Evolutionary conservation across 2,329 filamentous ascomycete genomes (phyloP).

Genomic region (Aspergillus sp.): DNA sequence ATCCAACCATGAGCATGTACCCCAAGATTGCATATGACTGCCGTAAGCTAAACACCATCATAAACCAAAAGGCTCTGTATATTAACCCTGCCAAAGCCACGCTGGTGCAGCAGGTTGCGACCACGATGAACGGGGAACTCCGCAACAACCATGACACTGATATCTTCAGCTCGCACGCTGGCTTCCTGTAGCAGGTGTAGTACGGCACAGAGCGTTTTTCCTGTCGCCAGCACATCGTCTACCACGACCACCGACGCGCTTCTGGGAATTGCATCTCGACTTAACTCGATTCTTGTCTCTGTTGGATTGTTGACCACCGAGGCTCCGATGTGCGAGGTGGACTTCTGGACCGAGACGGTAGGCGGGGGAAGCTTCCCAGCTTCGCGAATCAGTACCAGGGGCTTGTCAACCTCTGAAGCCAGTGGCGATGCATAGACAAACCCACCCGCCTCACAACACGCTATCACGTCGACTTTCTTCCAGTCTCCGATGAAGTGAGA

Average conservation of each 20-base stretch:
- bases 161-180: constrained; percentile 41
- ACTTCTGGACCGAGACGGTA: constrained; percentile 50
- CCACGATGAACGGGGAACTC: constrained; percentile 60
- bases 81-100: constrained; percentile 51
- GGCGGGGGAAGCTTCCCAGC: constrained; percentile 61
- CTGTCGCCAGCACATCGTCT: constrained; percentile 61
- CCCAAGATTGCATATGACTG: neutral
- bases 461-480: constrained; percentile 48
- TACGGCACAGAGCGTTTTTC: constrained; percentile 55
- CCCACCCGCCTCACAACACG: constrained; percentile 58
- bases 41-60: constrained; percentile 35
- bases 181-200: constrained; percentile 49
- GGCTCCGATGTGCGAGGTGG: constrained; percentile 56
- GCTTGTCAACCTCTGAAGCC: constrained; percentile 41
- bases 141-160: constrained; percentile 55
- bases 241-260: constrained; percentile 54
- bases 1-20: neutral
- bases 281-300: constrained; percentile 52
- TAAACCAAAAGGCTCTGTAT: constrained; percentile 58
- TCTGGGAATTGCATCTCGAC: constrained; percentile 39
- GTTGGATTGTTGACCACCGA: constrained; percentile 19
- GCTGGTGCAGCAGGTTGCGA: constrained; percentile 45
- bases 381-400: constrained; percentile 54
- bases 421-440: constrained; percentile 57
- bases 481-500: constrained; percentile 49